These are phyloP conservation scores for Platanus orientalis DNA, from an alignment of 164 flowering plant species.

Conservation along the genomic window DNA sequence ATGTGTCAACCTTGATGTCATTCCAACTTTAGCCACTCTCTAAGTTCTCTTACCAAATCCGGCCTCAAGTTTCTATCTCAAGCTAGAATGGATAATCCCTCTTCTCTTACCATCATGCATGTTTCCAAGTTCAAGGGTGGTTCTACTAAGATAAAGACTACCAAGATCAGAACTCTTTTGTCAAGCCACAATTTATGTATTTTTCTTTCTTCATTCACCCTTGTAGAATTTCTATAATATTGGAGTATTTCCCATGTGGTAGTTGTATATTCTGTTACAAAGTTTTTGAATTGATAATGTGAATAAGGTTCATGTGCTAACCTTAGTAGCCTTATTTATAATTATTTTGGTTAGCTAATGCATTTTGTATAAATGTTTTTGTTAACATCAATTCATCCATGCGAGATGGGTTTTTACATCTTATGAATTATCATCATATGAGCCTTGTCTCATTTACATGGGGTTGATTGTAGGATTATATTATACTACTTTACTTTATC, in stretches of 20 bases:
- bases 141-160: background rate
- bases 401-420: too few species aligned
- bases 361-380: too few species aligned
- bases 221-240: background rate
- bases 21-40: too few species aligned
- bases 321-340: too few species aligned
- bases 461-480: too few species aligned
- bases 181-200: constrained; percentile 28
- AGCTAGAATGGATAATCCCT: background rate
- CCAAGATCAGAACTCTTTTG: background rate
- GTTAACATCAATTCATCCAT: too few species aligned
- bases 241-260: background rate
- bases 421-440: too few species aligned
- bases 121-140: background rate
- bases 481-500: too few species aligned
- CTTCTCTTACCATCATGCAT: background rate
- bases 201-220: constrained; percentile 8
- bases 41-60: too few species aligned
- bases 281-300: background rate
- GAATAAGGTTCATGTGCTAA: background rate
- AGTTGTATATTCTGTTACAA: background rate
- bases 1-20: too few species aligned
- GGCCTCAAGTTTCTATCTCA: background rate
- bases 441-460: too few species aligned
- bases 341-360: too few species aligned